Base-by-base conservation (phyloP, 345 rosid genomes). In the Combretum micranthum region DNA sequence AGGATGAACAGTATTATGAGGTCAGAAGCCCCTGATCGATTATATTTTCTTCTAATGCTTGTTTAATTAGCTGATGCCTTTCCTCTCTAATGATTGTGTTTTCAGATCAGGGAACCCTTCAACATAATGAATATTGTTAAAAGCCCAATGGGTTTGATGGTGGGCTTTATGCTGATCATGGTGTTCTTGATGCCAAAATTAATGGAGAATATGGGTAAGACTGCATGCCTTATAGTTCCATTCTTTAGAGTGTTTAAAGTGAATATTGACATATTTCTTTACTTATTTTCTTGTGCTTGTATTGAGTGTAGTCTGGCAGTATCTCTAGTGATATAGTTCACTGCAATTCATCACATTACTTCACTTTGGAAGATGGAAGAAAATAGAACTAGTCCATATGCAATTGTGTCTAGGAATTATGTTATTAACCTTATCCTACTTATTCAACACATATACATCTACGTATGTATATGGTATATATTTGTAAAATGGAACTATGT, bases 141-240 rank as follows among this genome's bases (percentile, higher is more conserved):
- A 56, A 93, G 99, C 67, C 99, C 97, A 39, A 93, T 93, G 99
- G 99, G 99, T 65, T 83, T 93, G 47, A 93, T 89, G 99, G 63
- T 87, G 72, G 99, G 97, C 66, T 89, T 93, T 67, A 93, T 93
- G 99, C 63, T 93, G 63, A 75, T 93, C 21, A 96, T 89, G 1
- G 68, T 93, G 70, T 93, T 93, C 76, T 55, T 93, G 43, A 93
- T 89, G 99, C 99, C 99, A 45, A 93, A 93, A 70, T 69, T 89
- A 67, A 69, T 89, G 81, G 99, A 89, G 73, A 89, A 83, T 80
- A 89, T 93, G 72, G 99, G 96, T 92, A 84, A 76, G 57, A 14
- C 55, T 59, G 66, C 43, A 25, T 63, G 32, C 37, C 14, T 55
- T 14, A 23, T 57, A 64, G 20, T 58, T 50, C 17, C 13, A 18